A percentile compares a stretch with the other conserved stretches of the same genome.
phyloP scores from a whole-genome alignment of 108 stramenopile genomes.

The Poteriospumella lacustris region DNA sequence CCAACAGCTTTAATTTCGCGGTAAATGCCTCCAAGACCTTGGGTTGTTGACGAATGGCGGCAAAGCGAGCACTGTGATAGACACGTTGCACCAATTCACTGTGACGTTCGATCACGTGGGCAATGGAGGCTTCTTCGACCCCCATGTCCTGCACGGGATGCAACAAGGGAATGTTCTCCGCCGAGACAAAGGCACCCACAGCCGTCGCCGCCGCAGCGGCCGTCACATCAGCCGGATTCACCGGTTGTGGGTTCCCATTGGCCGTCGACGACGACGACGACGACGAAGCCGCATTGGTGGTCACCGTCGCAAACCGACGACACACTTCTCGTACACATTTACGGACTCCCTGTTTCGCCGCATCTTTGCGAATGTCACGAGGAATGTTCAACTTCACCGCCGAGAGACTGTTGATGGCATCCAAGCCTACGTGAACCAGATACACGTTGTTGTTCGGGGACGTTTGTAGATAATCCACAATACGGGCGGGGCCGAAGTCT shows the following conservation, averaged over 20 bases:
- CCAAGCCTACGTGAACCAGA: conserved; percentile 56
- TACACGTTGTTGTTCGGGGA: not conserved
- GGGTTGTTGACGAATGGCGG: not conserved
- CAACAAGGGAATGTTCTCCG: conserved; percentile 72
- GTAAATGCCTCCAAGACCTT: conserved; percentile 61
- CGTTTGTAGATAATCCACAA: not conserved
- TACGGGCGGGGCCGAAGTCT: not conserved
- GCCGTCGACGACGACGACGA: too few species aligned
- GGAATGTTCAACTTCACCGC: conserved; percentile 46
- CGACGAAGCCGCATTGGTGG: too few species aligned
- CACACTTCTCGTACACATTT: conserved; percentile 67
- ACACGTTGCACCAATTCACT: conserved; percentile 32
- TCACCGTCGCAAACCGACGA: too few species aligned
- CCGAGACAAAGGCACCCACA: too few species aligned
- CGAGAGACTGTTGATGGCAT: conserved; percentile 29
- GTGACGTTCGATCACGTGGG: conserved; percentile 66
- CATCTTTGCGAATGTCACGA: conserved; percentile 55
- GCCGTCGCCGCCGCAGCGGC: too few species aligned
- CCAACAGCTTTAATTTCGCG: conserved; percentile 58
- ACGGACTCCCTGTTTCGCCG: conserved; percentile 62
- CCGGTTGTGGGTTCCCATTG: too few species aligned
- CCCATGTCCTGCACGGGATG: conserved; percentile 84
- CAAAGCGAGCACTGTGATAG: not conserved
- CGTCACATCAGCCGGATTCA: too few species aligned
- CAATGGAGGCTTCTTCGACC: conserved; percentile 66